phyloP scores from a whole-genome alignment of 306 rosid genomes.

The Comarum palustre region DNA sequence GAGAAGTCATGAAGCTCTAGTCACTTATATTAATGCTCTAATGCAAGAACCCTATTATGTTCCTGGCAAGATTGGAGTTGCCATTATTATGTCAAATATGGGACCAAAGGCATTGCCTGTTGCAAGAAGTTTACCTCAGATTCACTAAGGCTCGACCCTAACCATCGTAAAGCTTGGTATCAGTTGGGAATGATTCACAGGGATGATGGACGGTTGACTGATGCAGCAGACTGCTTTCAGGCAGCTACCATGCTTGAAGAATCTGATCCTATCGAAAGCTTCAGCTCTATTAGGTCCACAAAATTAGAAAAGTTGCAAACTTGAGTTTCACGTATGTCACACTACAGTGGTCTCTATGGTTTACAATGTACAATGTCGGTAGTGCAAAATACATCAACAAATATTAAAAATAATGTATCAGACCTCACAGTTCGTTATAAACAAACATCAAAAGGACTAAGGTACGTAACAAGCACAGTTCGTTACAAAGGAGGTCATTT shows the following conservation, averaged over 20 bases:
- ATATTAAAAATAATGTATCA: too few relatives aligned
- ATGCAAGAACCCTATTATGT: slow-evolving; percentile 60
- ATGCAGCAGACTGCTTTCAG: slow-evolving; percentile 89
- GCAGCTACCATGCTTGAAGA: slow-evolving; percentile 96
- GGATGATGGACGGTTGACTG: slow-evolving; percentile 62
- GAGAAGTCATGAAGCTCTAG: slow-evolving; percentile 52
- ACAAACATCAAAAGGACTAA: background rate
- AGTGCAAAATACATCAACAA: too few relatives aligned
- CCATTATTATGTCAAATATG: slow-evolving; percentile 49
- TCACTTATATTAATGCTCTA: slow-evolving; percentile 43
- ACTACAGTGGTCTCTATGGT: too few relatives aligned
- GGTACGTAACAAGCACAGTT: background rate
- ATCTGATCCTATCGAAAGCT: slow-evolving; percentile 80
- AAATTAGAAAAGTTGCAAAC: too few relatives aligned
- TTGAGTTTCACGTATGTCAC: too few relatives aligned
- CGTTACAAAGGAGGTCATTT: background rate
- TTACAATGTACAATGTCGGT: too few relatives aligned
- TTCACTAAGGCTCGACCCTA: slow-evolving; percentile 73
- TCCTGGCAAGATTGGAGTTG: slow-evolving; percentile 62
- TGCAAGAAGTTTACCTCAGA: slow-evolving; percentile 75
- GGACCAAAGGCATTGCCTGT: slow-evolving; percentile 52
- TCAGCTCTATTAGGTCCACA: slow-evolving; percentile 39
- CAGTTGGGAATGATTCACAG: slow-evolving; percentile 73
- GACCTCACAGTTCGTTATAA: too few relatives aligned
- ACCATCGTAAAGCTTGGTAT: slow-evolving; percentile 81